Evolutionary conservation across 2,329 filamentous ascomycete genomes (phyloP).

Genomic region (Botryosphaeria agaves): DNA sequence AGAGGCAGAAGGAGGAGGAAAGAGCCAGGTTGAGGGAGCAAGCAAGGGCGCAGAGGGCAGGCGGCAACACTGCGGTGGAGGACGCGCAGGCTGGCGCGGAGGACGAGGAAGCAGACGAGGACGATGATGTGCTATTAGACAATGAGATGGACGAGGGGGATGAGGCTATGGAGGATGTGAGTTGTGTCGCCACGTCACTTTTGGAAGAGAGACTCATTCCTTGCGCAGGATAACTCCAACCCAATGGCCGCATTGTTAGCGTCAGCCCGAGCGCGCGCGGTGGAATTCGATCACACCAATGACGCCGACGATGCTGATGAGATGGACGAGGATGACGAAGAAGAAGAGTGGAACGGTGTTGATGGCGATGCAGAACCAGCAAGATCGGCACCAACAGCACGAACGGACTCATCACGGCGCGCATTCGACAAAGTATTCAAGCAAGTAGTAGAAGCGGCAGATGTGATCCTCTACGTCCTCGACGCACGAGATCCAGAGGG

Average conservation of each 20-base stretch:
- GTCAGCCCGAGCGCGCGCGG: conserved; percentile 62
- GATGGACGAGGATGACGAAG: conserved; percentile 38
- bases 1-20: conserved; percentile 66
- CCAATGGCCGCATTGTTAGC: conserved; percentile 86
- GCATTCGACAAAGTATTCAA: conserved; percentile 96
- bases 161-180: conserved; percentile 36
- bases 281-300: conserved; percentile 51
- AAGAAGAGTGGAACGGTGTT: conserved; percentile 31
- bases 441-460: conserved; percentile 72
- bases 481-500: conserved; percentile 85
- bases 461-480: conserved; percentile 83
- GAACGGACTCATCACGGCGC: conserved; percentile 52
- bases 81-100: conserved; percentile 31
- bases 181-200: conserved; percentile 2
- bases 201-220: conserved; percentile 2
- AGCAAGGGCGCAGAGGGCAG: conserved; percentile 30
- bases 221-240: conserved; percentile 45
- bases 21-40: conserved; percentile 52
- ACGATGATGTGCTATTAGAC: conserved; percentile 27
- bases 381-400: conserved; percentile 10
- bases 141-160: conserved; percentile 37
- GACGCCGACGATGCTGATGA: conserved; percentile 43
- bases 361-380: conserved; percentile 26
- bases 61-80: conserved; percentile 26
- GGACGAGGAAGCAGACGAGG: conserved; percentile 19